Evolutionary conservation across 2,329 filamentous ascomycete species (phyloP), one percentile per base, ranked within the genome.

Genomic region (Akanthomyces dipterigenus): DNA sequence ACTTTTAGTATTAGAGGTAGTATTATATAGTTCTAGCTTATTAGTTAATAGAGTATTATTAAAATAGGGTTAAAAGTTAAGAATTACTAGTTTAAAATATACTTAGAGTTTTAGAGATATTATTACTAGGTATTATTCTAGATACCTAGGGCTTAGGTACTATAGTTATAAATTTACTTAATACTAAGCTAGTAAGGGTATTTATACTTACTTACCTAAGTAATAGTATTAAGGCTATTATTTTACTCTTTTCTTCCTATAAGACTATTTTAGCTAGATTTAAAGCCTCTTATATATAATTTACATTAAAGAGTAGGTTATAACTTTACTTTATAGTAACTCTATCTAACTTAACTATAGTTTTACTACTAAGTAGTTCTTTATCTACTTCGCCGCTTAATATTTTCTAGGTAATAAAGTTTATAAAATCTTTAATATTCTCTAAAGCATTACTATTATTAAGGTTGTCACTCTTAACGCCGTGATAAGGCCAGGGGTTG

Each of bases 401-500:
- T 26, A 12, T 12, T 12, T n/a, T 50, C 24, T 7, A 18, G 14
- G 43, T 18, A 22, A 12, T 31, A 26, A 42, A 8, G 5, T 28
- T 26, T 11, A 3, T 34, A 3, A 11, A 22, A 24, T 22, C 49
- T n/a, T 28, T 14, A 8, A 8, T 28, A 38, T 31, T 20, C 20
- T 26, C 22, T 11, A 3, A 6, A 40, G 31, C 22, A 20, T 40
- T 16, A 12, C 1, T 5, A 6, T 24, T n/a, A 8, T 38, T 24
- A n/a, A 12, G 22, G 28, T 9, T 14, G 8, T 62, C 53, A 12
- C 20, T 57, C 54, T 64, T 63, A 6, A 70, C 67, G 3, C 71
- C 70, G 63, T 72, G 68, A 38, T 72, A 75, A 18, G 72, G 66
- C 72, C 72, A 74, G 11, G 72, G 71, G 45, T 73, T 70, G 36